These are phyloP conservation scores for Eucalyptus dawsonii DNA, from an alignment of 345 rosid species.

Conservation along the genomic window DNA sequence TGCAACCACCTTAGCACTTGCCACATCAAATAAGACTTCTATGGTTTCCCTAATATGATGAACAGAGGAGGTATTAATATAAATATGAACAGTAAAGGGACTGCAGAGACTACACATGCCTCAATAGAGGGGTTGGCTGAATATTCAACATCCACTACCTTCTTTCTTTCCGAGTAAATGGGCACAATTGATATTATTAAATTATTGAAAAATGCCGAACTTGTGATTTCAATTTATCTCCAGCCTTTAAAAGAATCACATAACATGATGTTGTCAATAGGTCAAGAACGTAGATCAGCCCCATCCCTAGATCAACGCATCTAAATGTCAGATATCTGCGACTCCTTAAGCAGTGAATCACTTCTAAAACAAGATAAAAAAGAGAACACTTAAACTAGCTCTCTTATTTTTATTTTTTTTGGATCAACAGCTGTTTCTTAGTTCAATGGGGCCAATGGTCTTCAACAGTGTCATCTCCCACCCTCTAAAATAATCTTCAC, in stretches of 20 bases:
- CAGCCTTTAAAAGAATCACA: neutral
- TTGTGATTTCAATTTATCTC: neutral
- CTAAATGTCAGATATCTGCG: neutral
- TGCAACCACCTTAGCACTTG: neutral
- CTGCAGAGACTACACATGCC: neutral
- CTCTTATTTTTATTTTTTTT: neutral
- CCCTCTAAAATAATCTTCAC: neutral
- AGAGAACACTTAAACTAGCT: neutral
- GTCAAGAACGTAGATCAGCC: neutral
- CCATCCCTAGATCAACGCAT: neutral
- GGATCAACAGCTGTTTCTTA: neutral
- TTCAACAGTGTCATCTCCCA: neutral
- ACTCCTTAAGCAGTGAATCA: neutral
- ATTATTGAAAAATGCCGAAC: neutral
- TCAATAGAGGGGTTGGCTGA: neutral
- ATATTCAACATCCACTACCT: neutral
- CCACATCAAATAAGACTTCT: neutral
- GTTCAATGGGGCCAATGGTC: neutral
- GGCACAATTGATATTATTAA: neutral
- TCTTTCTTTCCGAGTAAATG: neutral
- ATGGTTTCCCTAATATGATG: neutral
- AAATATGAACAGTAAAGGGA: neutral
- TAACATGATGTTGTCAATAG: neutral
- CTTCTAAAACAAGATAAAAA: neutral
- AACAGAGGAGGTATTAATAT: neutral